Percentiles rank a stretch among this genome's conserved stretches.
phyloP scores from a whole-genome alignment of 1,284 basidiomycete genomes.

The Ganoderma meredithae region DNA sequence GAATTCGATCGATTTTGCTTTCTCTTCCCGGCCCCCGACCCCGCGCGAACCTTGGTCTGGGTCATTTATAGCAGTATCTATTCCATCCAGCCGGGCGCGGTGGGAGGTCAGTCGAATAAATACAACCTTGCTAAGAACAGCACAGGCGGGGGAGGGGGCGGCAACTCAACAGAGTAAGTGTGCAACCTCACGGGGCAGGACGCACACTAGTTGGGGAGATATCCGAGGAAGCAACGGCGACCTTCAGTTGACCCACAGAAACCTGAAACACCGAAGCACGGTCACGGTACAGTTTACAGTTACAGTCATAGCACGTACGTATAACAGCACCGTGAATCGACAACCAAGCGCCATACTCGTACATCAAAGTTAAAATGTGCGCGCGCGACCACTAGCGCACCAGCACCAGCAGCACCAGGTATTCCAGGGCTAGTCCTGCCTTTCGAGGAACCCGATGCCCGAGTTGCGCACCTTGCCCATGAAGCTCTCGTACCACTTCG shows the following conservation, averaged over 20 bases:
- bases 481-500: conserved; percentile 86
- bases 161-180: background rate
- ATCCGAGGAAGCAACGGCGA: background rate
- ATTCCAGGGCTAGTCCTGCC: conserved; percentile 52
- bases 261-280: background rate
- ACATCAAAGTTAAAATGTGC: background rate
- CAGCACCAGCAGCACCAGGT: background rate
- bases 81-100: background rate
- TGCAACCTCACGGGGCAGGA: background rate
- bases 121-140: background rate
- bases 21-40: too few species aligned
- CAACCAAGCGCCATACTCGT: background rate
- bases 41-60: background rate
- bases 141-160: background rate
- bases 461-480: conserved; percentile 74
- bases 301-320: background rate
- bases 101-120: background rate
- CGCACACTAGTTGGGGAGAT: too few species aligned
- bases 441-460: conserved; percentile 81
- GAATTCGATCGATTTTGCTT: background rate
- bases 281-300: too few species aligned
- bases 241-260: background rate
- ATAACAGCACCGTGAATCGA: background rate
- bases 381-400: too few species aligned
- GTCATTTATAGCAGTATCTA: too few species aligned